phyloP scores from a whole-genome alignment of 805 yeast genomes.

The Candida succiphila region DNA sequence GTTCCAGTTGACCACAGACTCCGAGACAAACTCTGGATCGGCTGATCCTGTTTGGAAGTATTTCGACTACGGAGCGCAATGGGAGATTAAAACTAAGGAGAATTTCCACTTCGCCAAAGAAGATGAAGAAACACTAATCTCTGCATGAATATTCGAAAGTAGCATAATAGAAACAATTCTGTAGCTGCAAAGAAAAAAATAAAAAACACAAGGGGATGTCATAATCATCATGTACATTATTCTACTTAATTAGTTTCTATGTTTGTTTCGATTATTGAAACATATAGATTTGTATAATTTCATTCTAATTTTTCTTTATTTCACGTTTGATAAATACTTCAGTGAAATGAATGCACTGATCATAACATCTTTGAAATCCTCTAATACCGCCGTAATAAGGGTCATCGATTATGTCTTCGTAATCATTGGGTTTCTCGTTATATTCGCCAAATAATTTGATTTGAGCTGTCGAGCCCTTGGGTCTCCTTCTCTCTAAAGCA shows the following conservation, averaged over 20 bases:
- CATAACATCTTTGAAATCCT: conserved; percentile 74
- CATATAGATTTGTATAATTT: too few species aligned
- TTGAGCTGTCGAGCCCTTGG: conserved; percentile 36
- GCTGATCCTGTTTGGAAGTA: too few species aligned
- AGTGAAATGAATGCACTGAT: conserved; percentile 68
- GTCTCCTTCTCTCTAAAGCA: conserved; percentile 41
- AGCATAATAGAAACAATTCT: too few species aligned
- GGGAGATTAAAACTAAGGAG: conserved; percentile 38
- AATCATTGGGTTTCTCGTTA: conserved; percentile 41
- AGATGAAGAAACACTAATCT: conserved; percentile 16
- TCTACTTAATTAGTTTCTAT: too few species aligned
- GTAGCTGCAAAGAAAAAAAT: too few species aligned
- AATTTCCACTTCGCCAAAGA: conserved; percentile 24
- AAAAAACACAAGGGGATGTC: too few species aligned
- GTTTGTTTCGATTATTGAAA: too few species aligned
- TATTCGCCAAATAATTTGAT: conserved; percentile 76
- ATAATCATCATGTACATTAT: too few species aligned
- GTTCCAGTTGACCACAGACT: conserved; percentile 36
- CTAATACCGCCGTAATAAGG: conserved; percentile 86
- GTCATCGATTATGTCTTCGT: conserved; percentile 60
- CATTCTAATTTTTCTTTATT: conserved; percentile 1
- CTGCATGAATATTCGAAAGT: too few species aligned
- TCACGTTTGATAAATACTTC: conserved; percentile 56
- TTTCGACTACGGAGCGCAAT: conserved; percentile 55
- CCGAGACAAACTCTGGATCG: conserved; percentile 14